Base-by-base conservation (phyloP, 2,329 filamentous ascomycete species). In the Orbilia ellipsospora region DNA sequence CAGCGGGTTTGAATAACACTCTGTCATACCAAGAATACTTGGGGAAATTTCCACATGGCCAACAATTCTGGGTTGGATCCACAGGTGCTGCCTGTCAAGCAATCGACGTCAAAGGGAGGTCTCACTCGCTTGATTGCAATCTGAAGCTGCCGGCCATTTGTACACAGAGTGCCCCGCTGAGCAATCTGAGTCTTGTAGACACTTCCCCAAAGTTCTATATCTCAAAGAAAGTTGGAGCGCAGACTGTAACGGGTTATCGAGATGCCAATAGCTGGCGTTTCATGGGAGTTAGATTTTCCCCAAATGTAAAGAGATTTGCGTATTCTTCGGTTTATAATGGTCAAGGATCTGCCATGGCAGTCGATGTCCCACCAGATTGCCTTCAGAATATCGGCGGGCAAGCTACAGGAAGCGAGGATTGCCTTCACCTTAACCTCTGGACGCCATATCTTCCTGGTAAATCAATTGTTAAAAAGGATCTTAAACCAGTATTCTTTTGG, bases 201-300 rank as follows among this genome's bases (percentile, higher is more conserved):
- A 82, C 77, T 1, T 80, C 79, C 40, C 55, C 78, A 42, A 80
- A 78, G 64, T 84, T 82, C 82, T 82, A 81, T 44, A 80, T 84
- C 15, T 79, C 80, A 2, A 79, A 83, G 1, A 77, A 80, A 3
- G 81, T 83, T 0, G 84, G 84, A 40, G 81, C 82, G 31, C 83
- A 84, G 61, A 80, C 80, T 18, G 73, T 81, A 31, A 81, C 80
- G 0, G 81, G 81, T n/a, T 82, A 81, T 77, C 83, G 84, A 8
- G 84, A 85, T 68, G 82, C 81, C 16, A 81, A 83, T 28, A 83
- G 83, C n/a, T 87, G 87, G 78, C 85, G 85, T 5, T 87, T 87
- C 77, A 80, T 85, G 13, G 85, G 85, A 8, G 79, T 87, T 31
- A 82, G 84, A 59, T 86, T 86, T 74, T 84, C 84, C 2, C 76